Base-by-base conservation (phyloP, 495 filamentous ascomycete genomes). In the Podospora fimiseda region DNA sequence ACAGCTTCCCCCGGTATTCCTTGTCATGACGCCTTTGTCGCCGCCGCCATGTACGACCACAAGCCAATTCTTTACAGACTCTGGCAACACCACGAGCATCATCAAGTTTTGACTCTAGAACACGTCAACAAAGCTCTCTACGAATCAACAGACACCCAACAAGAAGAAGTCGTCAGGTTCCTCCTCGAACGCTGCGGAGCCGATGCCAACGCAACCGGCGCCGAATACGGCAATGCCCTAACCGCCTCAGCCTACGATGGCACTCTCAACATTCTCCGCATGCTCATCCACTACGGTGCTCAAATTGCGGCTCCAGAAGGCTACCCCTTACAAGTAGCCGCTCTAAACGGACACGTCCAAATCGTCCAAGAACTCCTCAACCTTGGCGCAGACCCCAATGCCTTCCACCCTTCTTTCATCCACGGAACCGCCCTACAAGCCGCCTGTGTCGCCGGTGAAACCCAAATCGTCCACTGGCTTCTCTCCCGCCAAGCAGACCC, bases 201-300 rank as follows among this genome's bases (percentile, higher is more conserved):
- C 5, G 37, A 55, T 13, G 43, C 52, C 19, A 48, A 27, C 16
- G 52, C 44, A 33, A 42, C 45, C 2, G 52, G 44, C 15, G 44
- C 22, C 8, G 52, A 55, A 13, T 55, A 55, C 20, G 52, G 52
- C 44, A 55, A 55, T 24, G 52, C 52, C 14, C 15, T 55, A 22
- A 55, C 52, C 2, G 52, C 52, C 1, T 55, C 52, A 2, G 44
- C 52, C 3, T 55, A 19, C 33, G 52, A 55, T 24, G 52, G 52
- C 44, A 55, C 52, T 14, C 41, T 39, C 2, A 14, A 22, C 7
- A 55, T 55, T 13, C 21, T 55, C 19, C 33, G 43, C 19, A 48
- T 49, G 43, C 52, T 55, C 19, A 19, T 55, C 18, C 30, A 48
- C 23, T 33, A 42, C 20, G 44, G 44, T 19, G 52, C 52, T 5